Base-by-base conservation (phyloP, 805 yeast species). In the Teunomyces stri region DNA sequence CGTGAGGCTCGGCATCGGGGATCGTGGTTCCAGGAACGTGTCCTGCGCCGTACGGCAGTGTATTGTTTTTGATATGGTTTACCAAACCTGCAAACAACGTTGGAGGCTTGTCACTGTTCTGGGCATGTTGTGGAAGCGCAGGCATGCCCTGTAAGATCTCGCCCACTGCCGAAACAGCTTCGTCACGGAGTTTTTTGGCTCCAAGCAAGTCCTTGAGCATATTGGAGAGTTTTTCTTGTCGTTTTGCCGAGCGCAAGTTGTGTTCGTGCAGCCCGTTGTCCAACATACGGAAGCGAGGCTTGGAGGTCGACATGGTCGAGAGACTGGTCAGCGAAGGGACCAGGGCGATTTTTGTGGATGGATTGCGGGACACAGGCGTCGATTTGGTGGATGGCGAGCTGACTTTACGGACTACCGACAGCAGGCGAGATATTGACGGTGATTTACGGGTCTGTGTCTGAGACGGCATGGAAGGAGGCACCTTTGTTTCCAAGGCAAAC, bases 261-360 rank as follows among this genome's bases (percentile, higher is more conserved):
- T 92, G 99, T 58, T 80, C 88, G 65, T 92, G 99, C 10, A 69
- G 53, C 4, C 96, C 95, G 54, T 84, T 85, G 42, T 83, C 89
- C 43, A 70, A 68, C 59, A 83, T 66, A 16, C 69, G 56, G 59
- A 84, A 84, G 37, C 91, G 56, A 1, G 79, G 79, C 41, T 66
- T 65, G n/a, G 52, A 33, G 13, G 43, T 21, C 3, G 56, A 10
- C 16, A 44, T 21, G 9, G 40, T 42, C 20, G 47, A 27, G 6
- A 46, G 25, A 27, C 42, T 45, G 12, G 56, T 46, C 6, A 55
- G 48, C 20, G 55, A 46, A n/a, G 52, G 44, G 0, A 51, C 44
- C 35, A 56, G 53, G 7, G 54, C 45, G 13, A 51, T 40, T 42
- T 57, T 59, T 27, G 54, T 58, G 3, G 62, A 55, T 5, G 61